phyloP scores from a whole-genome alignment of 352 stramenopile species.

The Pythium pectinolyticum region DNA sequence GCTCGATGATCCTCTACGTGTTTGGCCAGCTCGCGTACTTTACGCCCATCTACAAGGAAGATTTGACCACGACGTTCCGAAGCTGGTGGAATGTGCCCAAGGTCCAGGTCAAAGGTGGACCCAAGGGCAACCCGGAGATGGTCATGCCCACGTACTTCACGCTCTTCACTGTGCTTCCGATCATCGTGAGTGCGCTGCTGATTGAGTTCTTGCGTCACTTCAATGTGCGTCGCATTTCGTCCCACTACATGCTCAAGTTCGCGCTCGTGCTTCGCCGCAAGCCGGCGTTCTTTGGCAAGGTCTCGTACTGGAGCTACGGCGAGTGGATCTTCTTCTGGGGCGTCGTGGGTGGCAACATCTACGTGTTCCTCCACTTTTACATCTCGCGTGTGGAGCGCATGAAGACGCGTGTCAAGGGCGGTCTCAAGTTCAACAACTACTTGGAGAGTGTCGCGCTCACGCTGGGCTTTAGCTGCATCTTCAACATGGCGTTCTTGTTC shows the following conservation, averaged over 20 bases:
- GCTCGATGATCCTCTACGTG: conserved; percentile 26
- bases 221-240: conserved; percentile 42
- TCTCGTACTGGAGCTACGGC: conserved; percentile 48
- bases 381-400: no score
- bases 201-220: conserved; percentile 53
- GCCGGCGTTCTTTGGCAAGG: conserved; percentile 36
- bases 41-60: conserved; percentile 16
- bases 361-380: conserved; percentile 59
- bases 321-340: conserved; percentile 48
- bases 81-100: conserved; percentile 31
- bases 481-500: conserved; percentile 70
- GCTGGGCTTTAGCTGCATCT: conserved; percentile 54
- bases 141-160: conserved; percentile 64
- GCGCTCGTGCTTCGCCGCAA: conserved; percentile 56
- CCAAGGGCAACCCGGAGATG: conserved; percentile 66
- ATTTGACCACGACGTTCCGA: neutral
- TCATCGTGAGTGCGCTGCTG: conserved; percentile 52
- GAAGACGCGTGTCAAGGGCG: conserved; percentile 19
- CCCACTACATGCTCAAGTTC: conserved; percentile 38
- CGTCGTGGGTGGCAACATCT: conserved; percentile 54
- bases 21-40: conserved; percentile 33
- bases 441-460: conserved; percentile 48
- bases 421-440: conserved; percentile 53
- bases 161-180: conserved; percentile 62
- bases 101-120: conserved; percentile 36